Evolutionary conservation across 2,329 filamentous ascomycete genomes (phyloP).

Genomic region (Tolypocladium inflatum): DNA sequence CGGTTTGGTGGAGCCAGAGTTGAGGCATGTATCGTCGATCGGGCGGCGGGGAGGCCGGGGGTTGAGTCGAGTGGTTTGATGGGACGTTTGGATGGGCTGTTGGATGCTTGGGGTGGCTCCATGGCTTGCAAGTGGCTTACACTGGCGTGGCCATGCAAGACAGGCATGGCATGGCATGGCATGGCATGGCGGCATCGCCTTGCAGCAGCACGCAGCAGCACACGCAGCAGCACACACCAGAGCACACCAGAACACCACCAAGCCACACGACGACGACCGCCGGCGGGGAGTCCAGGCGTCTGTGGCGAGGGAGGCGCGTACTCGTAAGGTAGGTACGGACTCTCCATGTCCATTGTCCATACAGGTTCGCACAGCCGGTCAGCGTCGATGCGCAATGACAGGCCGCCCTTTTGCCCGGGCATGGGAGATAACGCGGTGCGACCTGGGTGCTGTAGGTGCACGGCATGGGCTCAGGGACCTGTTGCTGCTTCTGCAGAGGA

Average conservation of each 20-base stretch:
- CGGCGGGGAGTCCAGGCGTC: neutral
- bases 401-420: neutral
- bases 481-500: neutral
- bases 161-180: neutral
- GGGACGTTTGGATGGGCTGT: neutral
- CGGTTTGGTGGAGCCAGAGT: slow-evolving; percentile 1
- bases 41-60: neutral
- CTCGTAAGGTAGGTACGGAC: too few relatives aligned
- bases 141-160: neutral
- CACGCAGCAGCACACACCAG: too few relatives aligned
- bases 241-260: neutral
- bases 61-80: neutral
- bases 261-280: neutral
- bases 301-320: neutral
- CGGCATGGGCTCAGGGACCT: neutral
- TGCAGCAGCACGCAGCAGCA: neutral
- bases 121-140: neutral
- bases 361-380: neutral
- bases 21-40: neutral
- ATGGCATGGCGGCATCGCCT: neutral
- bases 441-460: neutral
- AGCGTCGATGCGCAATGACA: neutral
- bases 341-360: neutral
- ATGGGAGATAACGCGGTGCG: neutral
- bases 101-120: neutral